Evolutionary conservation across 2,329 filamentous ascomycete genomes (phyloP).

Genomic region (Alternaria panax): DNA sequence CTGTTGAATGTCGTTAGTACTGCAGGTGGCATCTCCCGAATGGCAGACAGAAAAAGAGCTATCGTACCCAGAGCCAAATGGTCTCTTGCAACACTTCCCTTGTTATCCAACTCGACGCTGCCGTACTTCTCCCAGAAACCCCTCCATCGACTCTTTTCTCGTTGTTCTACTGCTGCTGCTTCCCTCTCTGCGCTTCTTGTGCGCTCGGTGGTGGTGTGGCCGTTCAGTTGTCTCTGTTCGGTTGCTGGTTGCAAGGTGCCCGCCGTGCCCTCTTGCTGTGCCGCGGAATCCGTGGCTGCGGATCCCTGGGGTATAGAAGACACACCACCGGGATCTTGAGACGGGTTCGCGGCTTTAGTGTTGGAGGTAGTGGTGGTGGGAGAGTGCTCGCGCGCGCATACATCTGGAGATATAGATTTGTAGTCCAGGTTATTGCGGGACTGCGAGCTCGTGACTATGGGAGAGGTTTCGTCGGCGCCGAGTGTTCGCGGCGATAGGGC

Average conservation of each 20-base stretch:
- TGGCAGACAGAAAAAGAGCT: too few relatives aligned
- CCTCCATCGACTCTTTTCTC: slow-evolving; percentile 60
- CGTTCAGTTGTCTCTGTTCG: background rate
- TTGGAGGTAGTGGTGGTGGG: background rate
- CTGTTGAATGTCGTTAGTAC: slow-evolving; percentile 52
- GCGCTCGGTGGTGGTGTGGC: background rate
- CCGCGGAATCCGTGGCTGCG: background rate
- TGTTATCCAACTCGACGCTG: slow-evolving; percentile 81
- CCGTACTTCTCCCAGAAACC: slow-evolving; percentile 66
- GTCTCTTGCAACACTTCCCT: slow-evolving; percentile 82
- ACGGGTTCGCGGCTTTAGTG: background rate
- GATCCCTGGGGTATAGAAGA: background rate
- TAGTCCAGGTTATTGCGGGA: slow-evolving; percentile 21
- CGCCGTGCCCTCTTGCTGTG: slow-evolving; percentile 4
- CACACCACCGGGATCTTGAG: background rate
- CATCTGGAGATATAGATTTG: slow-evolving; percentile 30
- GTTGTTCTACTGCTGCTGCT: slow-evolving; percentile 30
- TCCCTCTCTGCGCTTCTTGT: slow-evolving; percentile 30
- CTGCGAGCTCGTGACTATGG: slow-evolving; percentile 29
- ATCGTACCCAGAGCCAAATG: slow-evolving; percentile 76
- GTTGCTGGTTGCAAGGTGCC: slow-evolving; percentile 2
- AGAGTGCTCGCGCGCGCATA: slow-evolving; percentile 4
- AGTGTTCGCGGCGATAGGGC: slow-evolving; percentile 1
- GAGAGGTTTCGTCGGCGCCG: slow-evolving; percentile 40
- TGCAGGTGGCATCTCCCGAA: too few relatives aligned